Evolutionary conservation across 176 grass and related monocot species (phyloP).

Genomic region (Miscanthus lutarioriparius): DNA sequence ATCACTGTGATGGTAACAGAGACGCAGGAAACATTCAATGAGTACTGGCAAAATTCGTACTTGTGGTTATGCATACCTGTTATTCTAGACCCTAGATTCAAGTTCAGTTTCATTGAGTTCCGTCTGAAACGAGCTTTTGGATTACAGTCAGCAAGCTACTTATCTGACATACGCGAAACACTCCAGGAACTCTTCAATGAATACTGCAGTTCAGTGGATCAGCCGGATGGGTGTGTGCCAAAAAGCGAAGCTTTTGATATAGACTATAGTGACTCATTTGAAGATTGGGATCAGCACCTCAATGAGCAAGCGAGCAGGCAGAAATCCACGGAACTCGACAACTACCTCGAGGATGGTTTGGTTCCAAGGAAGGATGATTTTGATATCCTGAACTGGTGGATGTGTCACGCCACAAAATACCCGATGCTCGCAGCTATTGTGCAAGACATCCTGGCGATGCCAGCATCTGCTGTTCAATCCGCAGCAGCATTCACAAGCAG

Average conservation of each 20-base stretch:
- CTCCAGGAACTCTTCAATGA: slow-evolving; percentile 50
- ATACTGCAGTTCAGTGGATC: slow-evolving; percentile 33
- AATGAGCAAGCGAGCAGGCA: slow-evolving; percentile 48
- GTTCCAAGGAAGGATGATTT: slow-evolving; percentile 64
- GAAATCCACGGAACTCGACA: slow-evolving; percentile 49
- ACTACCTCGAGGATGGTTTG: slow-evolving; percentile 48
- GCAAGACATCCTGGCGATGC: slow-evolving; percentile 46
- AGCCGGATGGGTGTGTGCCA: not conserved
- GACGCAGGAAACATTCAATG: slow-evolving; percentile 47
- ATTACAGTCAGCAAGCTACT: slow-evolving; percentile 26
- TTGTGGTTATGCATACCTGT: slow-evolving; percentile 57
- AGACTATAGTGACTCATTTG: slow-evolving; percentile 37
- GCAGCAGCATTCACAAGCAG: slow-evolving; percentile 42
- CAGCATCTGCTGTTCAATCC: slow-evolving; percentile 40
- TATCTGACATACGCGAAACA: slow-evolving; percentile 37
- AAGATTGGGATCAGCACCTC: slow-evolving; percentile 65
- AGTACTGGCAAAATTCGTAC: slow-evolving; percentile 45
- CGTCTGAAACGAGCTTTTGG: slow-evolving; percentile 56
- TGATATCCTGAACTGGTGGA: slow-evolving; percentile 60
- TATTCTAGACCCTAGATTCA: slow-evolving; percentile 61
- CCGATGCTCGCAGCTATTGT: slow-evolving; percentile 42
- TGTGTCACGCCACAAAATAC: slow-evolving; percentile 48
- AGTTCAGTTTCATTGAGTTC: slow-evolving; percentile 55
- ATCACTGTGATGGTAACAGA: slow-evolving; percentile 25
- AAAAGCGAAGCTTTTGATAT: slow-evolving; percentile 19